These are phyloP conservation scores for Solanum dulcamara DNA, from an alignment of 257 asterid genomes.

Conservation along the genomic window DNA sequence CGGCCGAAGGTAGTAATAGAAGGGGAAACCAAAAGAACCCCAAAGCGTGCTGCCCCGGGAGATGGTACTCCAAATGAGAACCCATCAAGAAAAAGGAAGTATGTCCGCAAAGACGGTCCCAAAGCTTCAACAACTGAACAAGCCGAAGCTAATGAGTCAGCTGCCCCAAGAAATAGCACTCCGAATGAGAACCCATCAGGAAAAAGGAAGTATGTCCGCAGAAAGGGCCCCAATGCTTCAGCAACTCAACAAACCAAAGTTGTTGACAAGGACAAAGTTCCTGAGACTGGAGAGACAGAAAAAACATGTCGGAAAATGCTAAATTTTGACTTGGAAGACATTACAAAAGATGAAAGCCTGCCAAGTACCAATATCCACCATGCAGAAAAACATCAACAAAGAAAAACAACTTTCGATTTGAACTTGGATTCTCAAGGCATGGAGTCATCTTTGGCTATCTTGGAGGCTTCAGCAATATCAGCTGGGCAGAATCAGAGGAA, in stretches of 20 bases:
- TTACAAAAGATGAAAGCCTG: conserved; percentile 21
- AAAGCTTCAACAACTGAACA: conserved; percentile 22
- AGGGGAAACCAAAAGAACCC: conserved; percentile 56
- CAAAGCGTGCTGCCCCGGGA: conserved; percentile 28
- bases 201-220: conserved; percentile 55
- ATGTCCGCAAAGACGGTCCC: conserved; percentile 31
- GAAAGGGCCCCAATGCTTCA: conserved; percentile 24
- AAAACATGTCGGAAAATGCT: conserved; percentile 56
- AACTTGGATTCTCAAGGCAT: conserved; percentile 25
- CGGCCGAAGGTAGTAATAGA: conserved; percentile 81
- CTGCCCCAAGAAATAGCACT: conserved; percentile 12
- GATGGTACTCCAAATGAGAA: conserved; percentile 21
- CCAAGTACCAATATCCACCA: conserved; percentile 10
- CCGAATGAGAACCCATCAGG: conserved; percentile 25
- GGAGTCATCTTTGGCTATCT: conserved; percentile 14
- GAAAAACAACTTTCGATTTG: conserved; percentile 24
- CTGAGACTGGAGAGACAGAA: conserved; percentile 15
- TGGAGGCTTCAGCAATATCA: conserved; percentile 12
- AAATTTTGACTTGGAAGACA: conserved; percentile 38
- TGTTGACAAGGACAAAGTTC: conserved; percentile 13
- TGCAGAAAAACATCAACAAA: conserved; percentile 16
- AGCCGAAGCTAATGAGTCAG: conserved; percentile 25
- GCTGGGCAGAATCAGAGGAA: conserved; percentile 9
- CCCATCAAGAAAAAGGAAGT: conserved; percentile 49
- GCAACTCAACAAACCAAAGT: conserved; percentile 17